These are phyloP conservation scores for Rhamnella rubrinervis DNA, from an alignment of 331 rosid species.

Conservation along the genomic window DNA sequence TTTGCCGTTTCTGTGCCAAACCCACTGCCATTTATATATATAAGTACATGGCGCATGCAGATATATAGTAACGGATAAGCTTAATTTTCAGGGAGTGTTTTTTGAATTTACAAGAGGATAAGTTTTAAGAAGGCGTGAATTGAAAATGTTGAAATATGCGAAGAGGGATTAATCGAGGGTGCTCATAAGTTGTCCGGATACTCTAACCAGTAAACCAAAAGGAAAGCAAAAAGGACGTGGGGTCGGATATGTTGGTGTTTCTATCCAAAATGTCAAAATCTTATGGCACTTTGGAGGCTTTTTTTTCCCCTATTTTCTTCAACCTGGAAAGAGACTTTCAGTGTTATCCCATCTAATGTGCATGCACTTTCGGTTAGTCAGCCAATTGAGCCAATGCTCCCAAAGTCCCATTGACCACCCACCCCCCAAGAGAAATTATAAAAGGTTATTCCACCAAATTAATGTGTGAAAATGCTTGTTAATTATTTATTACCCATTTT, in stretches of 20 bases:
- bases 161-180: too few relatives aligned
- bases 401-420: neutral
- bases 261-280: slow-evolving; percentile 2
- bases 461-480: too few relatives aligned
- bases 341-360: neutral
- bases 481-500: too few relatives aligned
- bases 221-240: neutral
- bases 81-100: too few relatives aligned
- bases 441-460: too few relatives aligned
- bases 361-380: slow-evolving; percentile 23
- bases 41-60: too few relatives aligned
- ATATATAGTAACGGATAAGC: too few relatives aligned
- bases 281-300: neutral
- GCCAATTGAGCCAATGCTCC: neutral
- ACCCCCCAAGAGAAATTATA: neutral
- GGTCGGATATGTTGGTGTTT: slow-evolving; percentile 18
- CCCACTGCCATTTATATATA: too few relatives aligned
- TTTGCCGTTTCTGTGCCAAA: neutral
- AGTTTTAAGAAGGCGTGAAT: neutral
- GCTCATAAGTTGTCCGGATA: too few relatives aligned
- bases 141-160: neutral
- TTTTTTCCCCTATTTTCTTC: neutral
- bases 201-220: too few relatives aligned
- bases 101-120: neutral
- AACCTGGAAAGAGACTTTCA: slow-evolving; percentile 19